phyloP scores from a whole-genome alignment of 306 rosid species.

The Amphicarpaea edgeworthii region DNA sequence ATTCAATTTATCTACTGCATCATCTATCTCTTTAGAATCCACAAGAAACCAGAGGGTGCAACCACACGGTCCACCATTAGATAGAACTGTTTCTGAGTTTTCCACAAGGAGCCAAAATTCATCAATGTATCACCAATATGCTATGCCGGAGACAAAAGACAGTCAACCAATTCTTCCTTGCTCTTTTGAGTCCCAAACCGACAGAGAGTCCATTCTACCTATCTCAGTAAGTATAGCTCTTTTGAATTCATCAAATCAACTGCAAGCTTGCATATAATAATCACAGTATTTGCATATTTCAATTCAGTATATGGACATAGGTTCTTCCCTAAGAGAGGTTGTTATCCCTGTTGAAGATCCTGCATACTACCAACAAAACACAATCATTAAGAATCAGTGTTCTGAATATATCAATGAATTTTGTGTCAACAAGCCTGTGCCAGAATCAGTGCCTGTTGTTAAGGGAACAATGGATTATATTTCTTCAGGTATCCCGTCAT shows the following conservation, averaged over 20 bases:
- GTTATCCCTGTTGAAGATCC: slow-evolving; percentile 45
- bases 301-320: slow-evolving; percentile 60
- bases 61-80: too few relatives aligned
- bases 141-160: slow-evolving; percentile 40
- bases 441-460: slow-evolving; percentile 45
- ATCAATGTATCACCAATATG: slow-evolving; percentile 41
- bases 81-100: slow-evolving; percentile 46
- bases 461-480: slow-evolving; percentile 51
- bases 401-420: slow-evolving; percentile 36
- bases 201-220: slow-evolving; percentile 38
- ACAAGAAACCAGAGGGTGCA: slow-evolving; percentile 16
- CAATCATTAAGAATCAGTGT: slow-evolving; percentile 41
- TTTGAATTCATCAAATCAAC: slow-evolving; percentile 6
- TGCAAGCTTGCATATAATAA: not conserved
- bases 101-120: slow-evolving; percentile 57
- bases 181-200: slow-evolving; percentile 48
- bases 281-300: too few relatives aligned
- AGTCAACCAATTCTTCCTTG: slow-evolving; percentile 46
- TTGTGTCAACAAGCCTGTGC: slow-evolving; percentile 40
- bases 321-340: slow-evolving; percentile 53
- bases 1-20: slow-evolving; percentile 36
- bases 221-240: slow-evolving; percentile 64
- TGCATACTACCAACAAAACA: slow-evolving; percentile 45
- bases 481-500: slow-evolving; percentile 52
- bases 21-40: too few relatives aligned